These are phyloP conservation scores for Geosiphon pyriformis DNA, from an alignment of 192 early-diverging fungal species.

Conservation along the genomic window DNA sequence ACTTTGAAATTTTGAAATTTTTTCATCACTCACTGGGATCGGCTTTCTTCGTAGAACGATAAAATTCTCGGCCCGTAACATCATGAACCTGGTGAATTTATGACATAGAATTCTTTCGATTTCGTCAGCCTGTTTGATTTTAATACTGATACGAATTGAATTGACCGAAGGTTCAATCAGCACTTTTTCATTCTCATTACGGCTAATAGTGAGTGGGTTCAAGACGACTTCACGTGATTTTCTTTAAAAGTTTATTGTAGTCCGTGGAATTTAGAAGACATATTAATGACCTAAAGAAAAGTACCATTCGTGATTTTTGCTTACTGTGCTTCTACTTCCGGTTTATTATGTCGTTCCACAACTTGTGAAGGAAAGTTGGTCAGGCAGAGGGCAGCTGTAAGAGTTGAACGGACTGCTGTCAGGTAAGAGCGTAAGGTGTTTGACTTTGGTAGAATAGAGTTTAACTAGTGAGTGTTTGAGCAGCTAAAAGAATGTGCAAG, in stretches of 20 bases:
- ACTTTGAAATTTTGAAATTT: neutral
- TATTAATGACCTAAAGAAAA: too few relatives aligned
- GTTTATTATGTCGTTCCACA: constrained; percentile 97
- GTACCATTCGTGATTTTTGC: too few relatives aligned
- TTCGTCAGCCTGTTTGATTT: constrained; percentile 97
- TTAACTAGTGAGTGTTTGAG: too few relatives aligned
- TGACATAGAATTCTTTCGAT: constrained; percentile 91
- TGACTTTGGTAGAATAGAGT: too few relatives aligned
- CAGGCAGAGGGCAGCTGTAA: constrained; percentile 91
- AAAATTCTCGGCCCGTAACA: constrained; percentile 95
- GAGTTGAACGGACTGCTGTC: constrained; percentile 84
- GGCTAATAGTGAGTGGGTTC: constrained; percentile 78
- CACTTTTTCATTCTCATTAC: constrained; percentile 92
- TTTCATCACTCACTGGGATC: constrained; percentile 54
- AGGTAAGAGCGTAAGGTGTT: constrained; percentile 97
- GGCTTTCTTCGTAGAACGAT: constrained; percentile 88
- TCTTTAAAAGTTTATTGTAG: constrained; percentile 30
- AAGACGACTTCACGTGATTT: constrained; percentile 78
- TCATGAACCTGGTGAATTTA: constrained; percentile 97
- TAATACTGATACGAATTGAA: constrained; percentile 89
- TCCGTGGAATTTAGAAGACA: neutral
- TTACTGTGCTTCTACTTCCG: constrained; percentile 90
- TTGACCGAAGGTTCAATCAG: constrained; percentile 90
- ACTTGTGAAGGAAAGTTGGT: constrained; percentile 98
- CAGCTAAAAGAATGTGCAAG: too few relatives aligned